Conservation (phyloP, 2,329 filamentous ascomycete species). For the Elsinoe necatrix region DNA sequence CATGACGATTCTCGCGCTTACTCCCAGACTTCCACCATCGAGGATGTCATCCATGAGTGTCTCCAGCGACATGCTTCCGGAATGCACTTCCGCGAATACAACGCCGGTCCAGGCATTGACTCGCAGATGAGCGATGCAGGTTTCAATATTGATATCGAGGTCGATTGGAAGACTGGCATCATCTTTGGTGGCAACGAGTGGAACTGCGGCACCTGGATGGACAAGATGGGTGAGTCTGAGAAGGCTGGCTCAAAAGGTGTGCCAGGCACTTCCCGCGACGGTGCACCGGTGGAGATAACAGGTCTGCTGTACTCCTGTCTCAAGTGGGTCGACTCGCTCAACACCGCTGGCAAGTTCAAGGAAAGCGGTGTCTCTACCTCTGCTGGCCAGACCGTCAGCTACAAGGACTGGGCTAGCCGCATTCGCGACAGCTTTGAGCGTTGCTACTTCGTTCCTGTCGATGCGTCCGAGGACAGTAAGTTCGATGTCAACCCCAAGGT, state of each 20-base stretch:
- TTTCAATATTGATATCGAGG: constrained; percentile 83
- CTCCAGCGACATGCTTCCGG: constrained; percentile 85
- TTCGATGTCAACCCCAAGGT: constrained; percentile 74
- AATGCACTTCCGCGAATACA: constrained; percentile 87
- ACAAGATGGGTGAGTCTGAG: constrained; percentile 99
- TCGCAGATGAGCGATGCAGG: constrained; percentile 87
- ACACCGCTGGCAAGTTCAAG: constrained; percentile 60
- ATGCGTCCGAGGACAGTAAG: constrained; percentile 58
- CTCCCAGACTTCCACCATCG: constrained; percentile 70
- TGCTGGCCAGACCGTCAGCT: constrained; percentile 51
- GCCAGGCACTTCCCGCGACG: constrained; percentile 93
- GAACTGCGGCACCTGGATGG: constrained; percentile 99
- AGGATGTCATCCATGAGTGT: constrained; percentile 87
- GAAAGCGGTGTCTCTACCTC: constrained; percentile 58
- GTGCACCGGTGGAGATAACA: constrained; percentile 89
- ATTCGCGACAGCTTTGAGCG: constrained; percentile 84
- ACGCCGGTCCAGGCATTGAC: constrained; percentile 81
- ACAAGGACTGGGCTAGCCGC: constrained; percentile 67
- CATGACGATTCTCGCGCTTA: constrained; percentile 76
- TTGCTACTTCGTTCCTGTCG: constrained; percentile 76
- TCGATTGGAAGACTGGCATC: constrained; percentile 85
- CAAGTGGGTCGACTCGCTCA: constrained; percentile 64
- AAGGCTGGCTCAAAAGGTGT: constrained; percentile 86
- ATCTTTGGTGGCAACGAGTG: constrained; percentile 88
- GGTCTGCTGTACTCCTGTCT: constrained; percentile 87